Evolutionary conservation across 371 early-diverging fungal genomes (phyloP).

Genomic region (Entomophthora muscae): DNA sequence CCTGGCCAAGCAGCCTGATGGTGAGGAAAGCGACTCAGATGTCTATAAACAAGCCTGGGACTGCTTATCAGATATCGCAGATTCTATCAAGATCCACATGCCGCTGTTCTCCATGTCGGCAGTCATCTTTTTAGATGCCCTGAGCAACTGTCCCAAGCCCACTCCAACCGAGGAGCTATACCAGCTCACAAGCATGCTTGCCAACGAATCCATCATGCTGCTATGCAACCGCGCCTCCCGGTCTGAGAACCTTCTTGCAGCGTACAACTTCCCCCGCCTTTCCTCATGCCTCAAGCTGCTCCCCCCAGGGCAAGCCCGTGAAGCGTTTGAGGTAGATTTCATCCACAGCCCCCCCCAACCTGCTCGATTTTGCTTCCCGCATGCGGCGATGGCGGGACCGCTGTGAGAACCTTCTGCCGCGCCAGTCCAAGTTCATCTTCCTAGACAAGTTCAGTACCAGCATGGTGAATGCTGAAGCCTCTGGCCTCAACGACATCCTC

Average conservation of each 20-base stretch:
- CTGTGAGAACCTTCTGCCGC: slow-evolving; percentile 66
- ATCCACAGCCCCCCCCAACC: slow-evolving; percentile 55
- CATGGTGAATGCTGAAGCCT: slow-evolving; percentile 92
- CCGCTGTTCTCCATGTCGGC: slow-evolving; percentile 87
- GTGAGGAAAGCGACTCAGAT: slow-evolving; percentile 8
- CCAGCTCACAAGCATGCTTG: slow-evolving; percentile 71
- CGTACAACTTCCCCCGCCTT: not conserved
- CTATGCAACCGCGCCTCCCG: not conserved
- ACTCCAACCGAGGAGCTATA: slow-evolving; percentile 92
- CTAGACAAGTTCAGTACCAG: slow-evolving; percentile 76
- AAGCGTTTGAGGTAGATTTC: slow-evolving; percentile 79
- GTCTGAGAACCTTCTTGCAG: not conserved
- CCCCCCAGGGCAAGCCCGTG: not conserved
- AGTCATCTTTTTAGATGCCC: slow-evolving; percentile 86
- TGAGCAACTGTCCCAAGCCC: slow-evolving; percentile 64
- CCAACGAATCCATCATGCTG: slow-evolving; percentile 78
- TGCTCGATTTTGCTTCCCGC: slow-evolving; percentile 60
- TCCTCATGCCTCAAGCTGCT: not conserved
- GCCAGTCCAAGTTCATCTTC: slow-evolving; percentile 58
- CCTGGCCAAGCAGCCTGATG: slow-evolving; percentile 6
- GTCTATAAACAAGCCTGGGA: slow-evolving; percentile 42
- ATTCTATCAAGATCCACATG: slow-evolving; percentile 59
- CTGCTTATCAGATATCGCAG: slow-evolving; percentile 86
- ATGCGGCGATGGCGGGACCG: slow-evolving; percentile 77
- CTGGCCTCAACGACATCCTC: slow-evolving; percentile 93